Conservation (phyloP, 306 rosid species). For the Parietaria judaica region DNA sequence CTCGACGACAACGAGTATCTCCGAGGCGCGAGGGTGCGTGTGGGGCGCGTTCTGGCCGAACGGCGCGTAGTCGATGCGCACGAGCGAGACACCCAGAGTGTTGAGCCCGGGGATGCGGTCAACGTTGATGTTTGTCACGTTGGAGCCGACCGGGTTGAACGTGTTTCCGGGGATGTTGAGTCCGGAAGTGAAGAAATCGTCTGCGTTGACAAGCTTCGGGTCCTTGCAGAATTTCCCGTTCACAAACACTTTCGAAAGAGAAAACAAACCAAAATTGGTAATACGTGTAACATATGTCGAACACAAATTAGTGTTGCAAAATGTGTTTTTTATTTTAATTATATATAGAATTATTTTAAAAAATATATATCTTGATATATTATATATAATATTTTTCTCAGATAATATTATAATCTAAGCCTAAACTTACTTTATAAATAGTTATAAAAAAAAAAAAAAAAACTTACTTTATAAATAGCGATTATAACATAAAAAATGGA, state of each 20-base stretch:
- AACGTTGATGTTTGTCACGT: slow-evolving; percentile 7
- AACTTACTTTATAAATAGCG: no score
- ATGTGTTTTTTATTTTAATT: no score
- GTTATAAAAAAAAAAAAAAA: no score
- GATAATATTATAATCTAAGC: no score
- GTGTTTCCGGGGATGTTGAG: slow-evolving; percentile 6
- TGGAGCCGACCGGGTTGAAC: slow-evolving; percentile 6
- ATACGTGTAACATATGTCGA: no score
- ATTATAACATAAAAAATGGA: no score
- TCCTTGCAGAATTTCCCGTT: slow-evolving; percentile 10
- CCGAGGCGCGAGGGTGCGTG: slow-evolving; percentile 4
- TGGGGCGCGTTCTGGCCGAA: slow-evolving; percentile 16
- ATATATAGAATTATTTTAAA: no score
- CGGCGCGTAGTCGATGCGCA: slow-evolving; percentile 14
- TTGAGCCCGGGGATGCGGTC: slow-evolving; percentile 8
- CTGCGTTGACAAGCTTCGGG: background rate
- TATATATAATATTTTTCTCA: no score
- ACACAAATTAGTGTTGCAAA: no score
- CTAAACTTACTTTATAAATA: no score
- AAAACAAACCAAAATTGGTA: background rate
- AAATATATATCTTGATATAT: no score
- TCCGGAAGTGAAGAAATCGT: slow-evolving; percentile 4
- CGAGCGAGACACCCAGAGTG: background rate
- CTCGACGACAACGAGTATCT: slow-evolving; percentile 19
- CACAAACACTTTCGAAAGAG: slow-evolving; percentile 1